These are phyloP conservation scores for Fusarium sp. DNA, from an alignment of 2,329 filamentous ascomycete genomes.

Conservation along the genomic window DNA sequence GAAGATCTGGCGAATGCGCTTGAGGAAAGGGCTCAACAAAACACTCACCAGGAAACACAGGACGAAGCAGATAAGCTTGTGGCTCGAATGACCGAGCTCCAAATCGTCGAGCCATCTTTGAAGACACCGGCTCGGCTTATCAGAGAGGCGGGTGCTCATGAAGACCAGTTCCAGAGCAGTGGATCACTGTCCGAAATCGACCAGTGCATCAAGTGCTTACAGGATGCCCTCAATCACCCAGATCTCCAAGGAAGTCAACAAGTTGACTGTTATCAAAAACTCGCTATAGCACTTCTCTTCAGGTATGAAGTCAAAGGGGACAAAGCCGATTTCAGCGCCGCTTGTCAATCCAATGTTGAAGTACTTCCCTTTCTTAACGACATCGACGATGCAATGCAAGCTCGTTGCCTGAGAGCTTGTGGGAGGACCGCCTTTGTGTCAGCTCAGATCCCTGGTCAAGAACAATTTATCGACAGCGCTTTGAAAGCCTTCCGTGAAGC, in stretches of 20 bases:
- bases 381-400: neutral
- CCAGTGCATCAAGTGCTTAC: neutral
- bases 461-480: neutral
- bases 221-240: neutral
- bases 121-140: neutral
- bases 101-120: accelerated
- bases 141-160: neutral
- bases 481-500: neutral
- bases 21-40: neutral
- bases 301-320: neutral
- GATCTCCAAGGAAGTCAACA: neutral
- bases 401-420: neutral
- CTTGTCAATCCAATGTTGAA: neutral
- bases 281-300: neutral
- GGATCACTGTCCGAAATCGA: neutral
- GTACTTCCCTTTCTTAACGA: neutral
- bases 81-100: neutral
- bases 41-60: neutral
- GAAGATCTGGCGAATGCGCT: neutral
- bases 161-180: neutral
- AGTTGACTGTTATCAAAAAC: neutral
- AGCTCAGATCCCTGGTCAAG: neutral
- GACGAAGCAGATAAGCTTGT: neutral
- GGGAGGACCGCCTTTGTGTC: neutral
- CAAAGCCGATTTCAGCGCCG: neutral